Base-by-base conservation (phyloP, 1,284 basidiomycete species). In the Anthracocystis walkeri region DNA sequence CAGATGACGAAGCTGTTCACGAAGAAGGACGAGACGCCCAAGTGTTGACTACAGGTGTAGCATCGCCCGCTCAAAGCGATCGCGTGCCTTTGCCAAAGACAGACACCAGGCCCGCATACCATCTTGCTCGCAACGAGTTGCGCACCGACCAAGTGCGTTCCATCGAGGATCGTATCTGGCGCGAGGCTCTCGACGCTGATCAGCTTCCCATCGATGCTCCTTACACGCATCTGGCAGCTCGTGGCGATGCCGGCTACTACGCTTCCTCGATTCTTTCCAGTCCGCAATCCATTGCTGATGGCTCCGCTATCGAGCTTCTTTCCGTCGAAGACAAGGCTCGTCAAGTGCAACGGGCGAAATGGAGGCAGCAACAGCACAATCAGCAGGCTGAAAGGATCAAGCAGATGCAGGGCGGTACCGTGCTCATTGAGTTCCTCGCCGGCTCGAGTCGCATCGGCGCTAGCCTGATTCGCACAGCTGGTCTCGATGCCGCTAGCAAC, bases 391-490 rank as follows among this genome's bases (percentile, higher is more conserved):
- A 67, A 23, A 50, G 58, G 42, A 52, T 50, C 20, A 44, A 41
- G 38, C 51, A 65, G 35, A 69, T 80, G 69, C 77, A 79, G 52
- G 78, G 79, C 20, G 77, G 77, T 2, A 77, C 79, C 18, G 79
- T 80, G 18, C 61, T 80, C 31, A 71, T 80, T 53, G 75, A 80
- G 58, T 80, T 80, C 11, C 66, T 80, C 1, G 77, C 77, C 3
- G 78, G 77, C 4, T 61, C 56, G 18, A 71, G 66, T 57, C 56
- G 71, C 2, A 73, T 80, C 21, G 75, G 70, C 16, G 78, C 79
- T 8, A 77, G 67, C 18, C 25, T 80, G 18, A 77, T 80, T 25
- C 41, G 72, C 20, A 56, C 52, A 21, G 66, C 59, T 31, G 63
- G 66, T 8, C 42, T 66, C 25, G 55, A 59, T 41, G n/a, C 55